Base-by-base conservation (phyloP, 257 asterid genomes). In the Rehmannia glutinosa region DNA sequence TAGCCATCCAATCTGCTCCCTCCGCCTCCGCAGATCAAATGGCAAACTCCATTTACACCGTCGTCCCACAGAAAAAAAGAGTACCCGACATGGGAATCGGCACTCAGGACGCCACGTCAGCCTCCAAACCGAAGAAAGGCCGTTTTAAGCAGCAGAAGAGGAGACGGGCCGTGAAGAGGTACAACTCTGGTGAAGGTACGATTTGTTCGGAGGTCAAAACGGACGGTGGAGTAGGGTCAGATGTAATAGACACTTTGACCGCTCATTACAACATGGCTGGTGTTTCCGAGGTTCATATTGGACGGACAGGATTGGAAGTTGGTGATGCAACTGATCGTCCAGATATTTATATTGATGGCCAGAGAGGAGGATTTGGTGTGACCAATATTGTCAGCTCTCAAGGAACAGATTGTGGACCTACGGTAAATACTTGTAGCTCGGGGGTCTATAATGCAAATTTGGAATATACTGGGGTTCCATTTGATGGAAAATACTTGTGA, bases 1-100 rank as follows among this genome's bases (percentile, higher is more conserved):
- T 88, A 70, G 99, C 99, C 71, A 87, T 93, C 68, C 86, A 86
- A 76, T 80, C 92, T 50, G 80, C 78, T 24, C 54, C 66, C 8
- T 75, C 86, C n/a, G 42, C 13, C 53, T 45, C 85, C 1, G 78
- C 68, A 32, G 77, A 78, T 32, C 72, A 62, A 19, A 46, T 66
- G 7, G 74, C 28, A 62, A 76, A 77, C 75, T 78, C 91, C 3
- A 17, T 66, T 19, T 81, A 86, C 87, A 86, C 97, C 16, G 99
- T 94, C 16, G 9, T 87, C 62, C 99, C 99, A 15, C 78, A 42
- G 47, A 90, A 83, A 62, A 84, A 76, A 83, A 85, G 77, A 71
- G 77, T 41, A 16, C 66, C 92, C 16, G 92, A 85, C 61, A 79
- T 67, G 47, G 85, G 80, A 17, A 72, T 79, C 60, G 73, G 77